Conservation (phyloP, 129 eudicot species). For the Saposhnikovia divaricata region DNA sequence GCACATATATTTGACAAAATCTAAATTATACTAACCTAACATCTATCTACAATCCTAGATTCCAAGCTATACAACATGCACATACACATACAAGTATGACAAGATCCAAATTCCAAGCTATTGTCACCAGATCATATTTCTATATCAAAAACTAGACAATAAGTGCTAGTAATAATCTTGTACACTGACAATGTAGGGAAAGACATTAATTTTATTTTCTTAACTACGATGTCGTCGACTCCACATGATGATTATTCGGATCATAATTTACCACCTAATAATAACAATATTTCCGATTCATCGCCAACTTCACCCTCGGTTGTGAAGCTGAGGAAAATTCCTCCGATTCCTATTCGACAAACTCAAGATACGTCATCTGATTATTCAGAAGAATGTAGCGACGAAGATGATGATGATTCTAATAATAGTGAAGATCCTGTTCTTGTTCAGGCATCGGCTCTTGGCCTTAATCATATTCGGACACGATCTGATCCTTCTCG, state of each 20-base stretch:
- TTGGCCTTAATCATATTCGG: conserved; percentile 76
- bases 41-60: background rate
- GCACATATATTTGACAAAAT: background rate
- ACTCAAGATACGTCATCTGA: conserved; percentile 24
- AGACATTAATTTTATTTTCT: background rate
- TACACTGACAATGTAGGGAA: background rate
- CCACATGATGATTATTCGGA: conserved; percentile 23
- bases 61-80: background rate
- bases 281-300: conserved; percentile 21
- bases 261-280: conserved; percentile 18
- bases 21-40: background rate
- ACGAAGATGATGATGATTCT: conserved; percentile 15
- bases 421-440: conserved; percentile 38
- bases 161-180: background rate
- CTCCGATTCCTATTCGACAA: conserved; percentile 59
- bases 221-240: conserved; percentile 22
- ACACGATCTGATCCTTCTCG: conserved; percentile 63
- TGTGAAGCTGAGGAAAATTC: conserved; percentile 53
- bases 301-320: conserved; percentile 31
- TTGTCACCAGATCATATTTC: background rate
- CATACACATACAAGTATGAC: background rate
- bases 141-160: background rate
- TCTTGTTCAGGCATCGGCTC: conserved; percentile 46
- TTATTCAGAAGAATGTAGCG: conserved; percentile 21
- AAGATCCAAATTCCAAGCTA: background rate